Percentiles rank a stretch among this genome's conserved stretches.
Evolutionary conservation across 2,329 filamentous ascomycete species (phyloP).

Genomic region (Penicillium sp.): DNA sequence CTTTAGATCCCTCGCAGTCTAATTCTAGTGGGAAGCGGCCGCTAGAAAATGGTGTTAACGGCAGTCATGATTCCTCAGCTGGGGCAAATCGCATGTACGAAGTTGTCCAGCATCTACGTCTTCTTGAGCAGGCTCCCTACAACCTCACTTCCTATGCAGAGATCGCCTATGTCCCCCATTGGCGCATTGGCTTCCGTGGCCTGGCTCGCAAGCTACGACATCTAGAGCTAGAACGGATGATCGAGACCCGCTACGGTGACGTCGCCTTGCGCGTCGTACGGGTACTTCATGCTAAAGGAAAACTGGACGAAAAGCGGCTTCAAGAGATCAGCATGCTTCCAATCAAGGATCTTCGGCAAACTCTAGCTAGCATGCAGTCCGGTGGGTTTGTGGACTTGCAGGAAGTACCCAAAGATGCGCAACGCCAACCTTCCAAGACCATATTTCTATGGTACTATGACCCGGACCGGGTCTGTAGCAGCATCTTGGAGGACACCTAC

Average conservation of each 20-base stretch:
- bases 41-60: conserved; percentile 32
- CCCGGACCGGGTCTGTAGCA: conserved; percentile 64
- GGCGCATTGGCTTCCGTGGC: conserved; percentile 77
- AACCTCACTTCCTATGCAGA: conserved; percentile 38
- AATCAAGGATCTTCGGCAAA: conserved; percentile 77
- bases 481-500: conserved; percentile 77
- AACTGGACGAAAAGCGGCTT: conserved; percentile 89
- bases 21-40: conserved; percentile 34
- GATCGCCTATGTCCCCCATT: conserved; percentile 62
- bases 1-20: conserved; percentile 27
- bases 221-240: conserved; percentile 74
- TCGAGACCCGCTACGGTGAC: conserved; percentile 72
- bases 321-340: conserved; percentile 77
- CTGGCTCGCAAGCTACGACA: conserved; percentile 70
- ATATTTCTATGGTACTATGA: conserved; percentile 94
- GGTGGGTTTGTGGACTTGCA: conserved; percentile 86
- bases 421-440: conserved; percentile 75
- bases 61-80: conserved; percentile 41
- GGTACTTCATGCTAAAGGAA: conserved; percentile 81
- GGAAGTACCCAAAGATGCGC: conserved; percentile 86
- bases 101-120: conserved; percentile 47
- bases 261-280: conserved; percentile 78
- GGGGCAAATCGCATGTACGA: conserved; percentile 32
- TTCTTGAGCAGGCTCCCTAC: conserved; percentile 46
- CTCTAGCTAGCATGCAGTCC: conserved; percentile 81